phyloP scores from a whole-genome alignment of 1,284 basidiomycete species.

The Malassezia sympodialis region DNA sequence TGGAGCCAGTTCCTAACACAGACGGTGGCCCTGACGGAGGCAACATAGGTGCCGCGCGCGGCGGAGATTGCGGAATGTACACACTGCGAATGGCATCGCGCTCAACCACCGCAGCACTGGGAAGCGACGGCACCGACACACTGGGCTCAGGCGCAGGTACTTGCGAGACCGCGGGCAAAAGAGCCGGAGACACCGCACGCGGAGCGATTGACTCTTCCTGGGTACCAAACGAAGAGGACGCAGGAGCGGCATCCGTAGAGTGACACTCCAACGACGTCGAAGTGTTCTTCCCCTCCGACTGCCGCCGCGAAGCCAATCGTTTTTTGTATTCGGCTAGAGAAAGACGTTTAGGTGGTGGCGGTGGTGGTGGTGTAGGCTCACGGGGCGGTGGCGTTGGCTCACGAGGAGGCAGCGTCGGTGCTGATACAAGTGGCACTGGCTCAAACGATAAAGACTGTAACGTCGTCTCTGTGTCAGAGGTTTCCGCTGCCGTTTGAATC shows the following conservation, averaged over 20 bases:
- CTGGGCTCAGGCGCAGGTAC: not conserved
- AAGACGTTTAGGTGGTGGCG: constrained; percentile 32
- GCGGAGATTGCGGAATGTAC: constrained; percentile 35
- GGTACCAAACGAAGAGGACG: not conserved
- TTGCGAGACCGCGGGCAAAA: constrained; percentile 3
- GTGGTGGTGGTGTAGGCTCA: constrained; percentile 12
- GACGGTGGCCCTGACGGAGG: not conserved
- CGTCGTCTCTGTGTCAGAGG: not conserved
- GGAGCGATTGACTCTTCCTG: constrained; percentile 1
- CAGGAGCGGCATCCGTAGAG: not conserved
- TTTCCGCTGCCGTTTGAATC: not conserved
- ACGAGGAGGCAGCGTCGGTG: not conserved
- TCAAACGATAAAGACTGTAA: not conserved
- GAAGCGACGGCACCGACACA: not conserved
- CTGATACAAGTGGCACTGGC: not conserved
- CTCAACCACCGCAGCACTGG: constrained; percentile 2
- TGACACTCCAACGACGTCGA: not conserved
- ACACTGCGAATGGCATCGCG: constrained; percentile 28
- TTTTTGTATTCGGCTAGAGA: constrained; percentile 46
- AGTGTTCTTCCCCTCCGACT: constrained; percentile 14
- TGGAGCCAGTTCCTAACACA: not conserved
- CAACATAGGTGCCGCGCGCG: constrained; percentile 1
- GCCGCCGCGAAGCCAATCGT: constrained; percentile 35
- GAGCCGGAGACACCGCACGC: constrained; percentile 14
- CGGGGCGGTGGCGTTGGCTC: not conserved